Evolutionary conservation across 140 eudicot species (phyloP), one percentile per base, ranked within the genome.

Genomic region (Eryngium alpinum): DNA sequence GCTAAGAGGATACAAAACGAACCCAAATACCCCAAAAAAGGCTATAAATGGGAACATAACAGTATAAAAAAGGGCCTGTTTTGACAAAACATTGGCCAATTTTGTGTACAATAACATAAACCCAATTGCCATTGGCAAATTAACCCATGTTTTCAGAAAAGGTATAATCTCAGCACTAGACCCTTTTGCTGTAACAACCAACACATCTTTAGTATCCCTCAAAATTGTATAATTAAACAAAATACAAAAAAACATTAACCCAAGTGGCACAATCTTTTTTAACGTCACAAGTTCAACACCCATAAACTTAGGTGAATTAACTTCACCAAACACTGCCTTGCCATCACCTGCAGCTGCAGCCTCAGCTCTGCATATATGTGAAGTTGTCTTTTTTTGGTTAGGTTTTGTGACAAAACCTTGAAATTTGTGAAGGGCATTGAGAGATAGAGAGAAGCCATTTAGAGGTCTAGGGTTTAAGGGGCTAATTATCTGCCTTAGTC

Each of bases 111-210:
- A 81, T 0, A 95, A 46, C 97, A 95, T 95, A 72, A 95, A 95
- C 82, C 97, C 97, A 81, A 95, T 79, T 81, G 97, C 97, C 99
- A 95, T 92, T 25, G 97, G 99, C 86, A 95, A 90, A 91, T 92
- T 92, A 67, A 95, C 97, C 99, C 99, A 87, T 80, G 91, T 72
- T 87, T 94, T 95, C 87, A 94, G 83, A 84, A 92, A 95, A 29
- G 99, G 99, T 33, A 95, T 95, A 66, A 95, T 95, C 85, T 95
- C 99, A 78, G 99, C 99, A 84, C 99, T 95, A 21, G 99, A 95
- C 62, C 99, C 97, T 62, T 89, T 82, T 0, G 99, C 99, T 22
- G 99, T 95, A 21, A 95, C 99, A 56, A 95, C 99, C 78, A 95
- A 81, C 22, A 95, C 99, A 90, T 95, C 99, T 83, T 95, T 95